Base-by-base conservation (phyloP, 169 alveolate species). In the Plasmodium coatneyi region DNA sequence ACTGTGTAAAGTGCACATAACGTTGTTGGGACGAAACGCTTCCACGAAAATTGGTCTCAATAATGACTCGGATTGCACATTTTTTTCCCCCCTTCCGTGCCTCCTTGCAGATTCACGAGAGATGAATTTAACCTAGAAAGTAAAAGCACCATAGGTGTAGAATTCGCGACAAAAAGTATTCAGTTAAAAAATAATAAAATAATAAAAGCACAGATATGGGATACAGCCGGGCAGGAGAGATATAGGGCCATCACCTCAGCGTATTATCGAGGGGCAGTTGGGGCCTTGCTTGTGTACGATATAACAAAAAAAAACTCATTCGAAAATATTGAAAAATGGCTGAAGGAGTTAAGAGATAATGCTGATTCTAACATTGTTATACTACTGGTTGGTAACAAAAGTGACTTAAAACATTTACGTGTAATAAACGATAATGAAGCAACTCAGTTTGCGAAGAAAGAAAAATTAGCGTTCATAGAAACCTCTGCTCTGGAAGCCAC, bases 161-260 rank as follows among this genome's bases (percentile, higher is more conserved):
- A 99, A 94, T 99, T 99, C 94, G 99, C 99, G 25, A 98, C 99
- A 25, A 97, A 97, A 84, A 96, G 97, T 56, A 97, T 98, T 39
- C 95, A 95, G 83, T 95, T 98, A 79, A 95, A 92, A 84, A 99
- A 98, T 79, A 98, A 98, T 22, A 98, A 98, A 86, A 96, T 98
- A 49, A 97, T 98, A 52, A 98, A 98, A 95, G 99, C 99, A 25
- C 99, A 99, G 91, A 98, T 99, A 16, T 99, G 99, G 99, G 99
- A 99, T 92, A 99, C 99, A n/a, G 99, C 99, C 16, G 99, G 99
- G 10, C 99, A 99, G 95, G 99, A 99, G 94, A 97, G 99, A 82
- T 99, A 99, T 95, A 96, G 99, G 82, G 99, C 99, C 71, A 99
- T 99, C 43, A 99, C 99, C 28, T 97, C 99, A 10, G 99, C 99